Evolutionary conservation across 2,329 filamentous ascomycete species (phyloP).

Genomic region (Cercospora zeina): DNA sequence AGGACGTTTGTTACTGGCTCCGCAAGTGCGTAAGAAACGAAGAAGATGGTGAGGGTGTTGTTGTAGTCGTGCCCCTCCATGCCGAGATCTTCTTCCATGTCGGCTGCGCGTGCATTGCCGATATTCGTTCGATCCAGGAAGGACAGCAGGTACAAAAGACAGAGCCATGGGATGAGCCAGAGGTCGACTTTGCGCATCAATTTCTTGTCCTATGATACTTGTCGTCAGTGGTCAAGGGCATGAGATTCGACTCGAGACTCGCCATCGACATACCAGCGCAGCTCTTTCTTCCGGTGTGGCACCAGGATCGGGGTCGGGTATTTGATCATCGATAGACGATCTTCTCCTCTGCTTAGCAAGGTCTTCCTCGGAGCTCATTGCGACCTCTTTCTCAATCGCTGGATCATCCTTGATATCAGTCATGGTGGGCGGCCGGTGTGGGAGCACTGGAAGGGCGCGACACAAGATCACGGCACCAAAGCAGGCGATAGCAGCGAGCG

Average conservation of each 20-base stretch:
- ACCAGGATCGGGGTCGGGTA: slow-evolving; percentile 23
- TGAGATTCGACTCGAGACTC: not conserved
- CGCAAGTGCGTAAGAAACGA: slow-evolving; percentile 79
- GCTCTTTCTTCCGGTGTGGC: slow-evolving; percentile 21
- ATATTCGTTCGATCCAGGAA: slow-evolving; percentile 54
- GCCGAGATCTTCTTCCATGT: slow-evolving; percentile 58
- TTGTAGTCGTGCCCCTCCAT: slow-evolving; percentile 71
- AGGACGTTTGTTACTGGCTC: slow-evolving; percentile 78
- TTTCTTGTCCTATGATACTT: slow-evolving; percentile 50
- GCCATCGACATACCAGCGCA: slow-evolving; percentile 10
- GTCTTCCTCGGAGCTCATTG: slow-evolving; percentile 17
- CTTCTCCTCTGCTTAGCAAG: slow-evolving; percentile 9
- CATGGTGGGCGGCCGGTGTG: slow-evolving; percentile 14
- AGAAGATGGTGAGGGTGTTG: slow-evolving; percentile 76
- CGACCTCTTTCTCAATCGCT: slow-evolving; percentile 15
- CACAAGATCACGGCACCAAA: slow-evolving; percentile 3
- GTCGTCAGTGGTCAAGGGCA: not conserved
- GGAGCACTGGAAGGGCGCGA: not conserved
- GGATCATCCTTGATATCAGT: slow-evolving; percentile 13
- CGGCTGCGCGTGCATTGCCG: slow-evolving; percentile 63
- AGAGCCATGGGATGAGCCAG: slow-evolving; percentile 55
- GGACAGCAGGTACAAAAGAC: slow-evolving; percentile 59
- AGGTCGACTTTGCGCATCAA: slow-evolving; percentile 55
- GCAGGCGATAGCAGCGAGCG: not conserved
- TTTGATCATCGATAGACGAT: slow-evolving; percentile 7